Conservation (phyloP, 2,329 filamentous ascomycete species). For the Ramularia endophylla region DNA sequence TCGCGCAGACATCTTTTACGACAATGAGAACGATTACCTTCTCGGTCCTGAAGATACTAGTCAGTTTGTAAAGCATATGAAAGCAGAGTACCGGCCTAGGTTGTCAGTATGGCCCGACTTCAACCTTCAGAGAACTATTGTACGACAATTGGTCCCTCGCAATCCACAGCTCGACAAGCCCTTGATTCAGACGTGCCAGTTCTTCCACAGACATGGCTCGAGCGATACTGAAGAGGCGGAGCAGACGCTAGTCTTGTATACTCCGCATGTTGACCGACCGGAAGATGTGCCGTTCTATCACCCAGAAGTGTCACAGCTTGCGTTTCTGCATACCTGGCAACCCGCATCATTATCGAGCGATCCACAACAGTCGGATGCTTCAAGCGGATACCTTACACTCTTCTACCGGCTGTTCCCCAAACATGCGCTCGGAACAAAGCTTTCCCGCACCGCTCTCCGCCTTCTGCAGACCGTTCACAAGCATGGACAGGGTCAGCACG, state of each 20-base stretch:
- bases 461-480: constrained; percentile 65
- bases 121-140: constrained; percentile 55
- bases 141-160: constrained; percentile 73
- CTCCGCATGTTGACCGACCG: constrained; percentile 61
- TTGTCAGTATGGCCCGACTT: constrained; percentile 25
- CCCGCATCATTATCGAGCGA: constrained; percentile 11
- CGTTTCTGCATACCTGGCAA: constrained; percentile 66
- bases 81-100: constrained; percentile 32
- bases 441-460: constrained; percentile 62
- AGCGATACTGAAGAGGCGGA: constrained; percentile 29
- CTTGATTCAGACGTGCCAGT: constrained; percentile 76
- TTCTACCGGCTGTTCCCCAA: constrained; percentile 24
- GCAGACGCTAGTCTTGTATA: constrained; percentile 63
- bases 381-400: constrained; percentile 8
- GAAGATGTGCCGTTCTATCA: constrained; percentile 81
- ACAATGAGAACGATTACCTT: constrained; percentile 38
- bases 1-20: constrained; percentile 66
- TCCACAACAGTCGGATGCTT: neutral
- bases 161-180: constrained; percentile 70
- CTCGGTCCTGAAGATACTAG: constrained; percentile 19
- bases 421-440: constrained; percentile 36
- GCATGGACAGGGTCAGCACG: constrained; percentile 59
- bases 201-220: constrained; percentile 38
- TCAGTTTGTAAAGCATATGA: constrained; percentile 38
- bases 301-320: constrained; percentile 66